Evolutionary conservation across 2,329 filamentous ascomycete species (phyloP).

Genomic region (Trichoderma koningii): DNA sequence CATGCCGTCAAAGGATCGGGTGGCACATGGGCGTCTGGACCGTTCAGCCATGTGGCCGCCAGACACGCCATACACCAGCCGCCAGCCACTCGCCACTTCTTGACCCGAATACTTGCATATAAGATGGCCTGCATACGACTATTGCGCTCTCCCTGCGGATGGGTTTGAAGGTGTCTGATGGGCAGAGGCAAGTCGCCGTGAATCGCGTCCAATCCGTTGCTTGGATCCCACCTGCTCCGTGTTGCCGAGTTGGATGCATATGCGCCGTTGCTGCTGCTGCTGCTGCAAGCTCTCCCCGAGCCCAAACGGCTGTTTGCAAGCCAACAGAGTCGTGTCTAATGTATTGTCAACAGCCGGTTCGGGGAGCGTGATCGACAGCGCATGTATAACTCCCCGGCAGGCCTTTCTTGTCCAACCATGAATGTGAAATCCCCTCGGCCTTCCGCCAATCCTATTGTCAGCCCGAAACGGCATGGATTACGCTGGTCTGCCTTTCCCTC

Average conservation of each 20-base stretch:
- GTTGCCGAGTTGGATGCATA: background rate
- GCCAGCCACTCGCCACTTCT: constrained; percentile 16
- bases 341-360: background rate
- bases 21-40: constrained; percentile 24
- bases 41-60: constrained; percentile 18
- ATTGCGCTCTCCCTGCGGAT: constrained; percentile 14
- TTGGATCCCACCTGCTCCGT: background rate
- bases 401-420: constrained; percentile 2
- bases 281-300: background rate
- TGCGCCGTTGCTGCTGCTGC: background rate
- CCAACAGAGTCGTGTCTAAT: background rate
- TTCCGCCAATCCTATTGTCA: background rate
- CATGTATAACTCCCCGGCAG: constrained; percentile 7
- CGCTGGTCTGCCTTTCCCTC: background rate
- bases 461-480: constrained; percentile 4
- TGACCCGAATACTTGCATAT: constrained; percentile 23
- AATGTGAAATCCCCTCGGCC: background rate
- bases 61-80: background rate
- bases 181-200: background rate
- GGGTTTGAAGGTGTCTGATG: background rate
- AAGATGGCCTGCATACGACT: constrained; percentile 1
- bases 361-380: constrained; percentile 18
- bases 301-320: background rate
- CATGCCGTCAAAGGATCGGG: constrained; percentile 20
- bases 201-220: background rate